Evolutionary conservation across 73 alveolate species (phyloP).

Genomic region (Paraurostyla sp.): DNA sequence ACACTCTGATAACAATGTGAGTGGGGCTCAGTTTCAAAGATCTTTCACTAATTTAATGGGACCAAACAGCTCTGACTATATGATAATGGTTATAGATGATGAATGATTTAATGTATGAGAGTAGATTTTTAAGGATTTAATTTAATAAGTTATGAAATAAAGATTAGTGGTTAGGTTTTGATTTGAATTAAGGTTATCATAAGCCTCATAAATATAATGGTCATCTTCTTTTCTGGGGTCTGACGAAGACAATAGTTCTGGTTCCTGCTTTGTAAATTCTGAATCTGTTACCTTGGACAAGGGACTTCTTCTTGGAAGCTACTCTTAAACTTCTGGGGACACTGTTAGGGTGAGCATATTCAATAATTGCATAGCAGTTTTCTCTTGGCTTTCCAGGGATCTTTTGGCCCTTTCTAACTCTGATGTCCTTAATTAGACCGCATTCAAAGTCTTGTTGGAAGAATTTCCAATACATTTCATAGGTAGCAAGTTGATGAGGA

Average conservation of each 20-base stretch:
- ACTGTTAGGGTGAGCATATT: conserved; percentile 90
- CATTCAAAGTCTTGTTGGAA: conserved; percentile 78
- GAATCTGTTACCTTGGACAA: conserved; percentile 76
- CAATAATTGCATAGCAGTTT: conserved; percentile 84
- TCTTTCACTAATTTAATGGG: not conserved
- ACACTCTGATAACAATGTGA: not conserved
- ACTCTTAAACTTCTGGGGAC: conserved; percentile 89
- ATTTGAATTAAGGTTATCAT: too few relatives aligned
- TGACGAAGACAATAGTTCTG: conserved; percentile 75
- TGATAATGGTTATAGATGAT: conserved; percentile 28
- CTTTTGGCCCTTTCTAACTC: conserved; percentile 90
- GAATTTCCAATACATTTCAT: conserved; percentile 70
- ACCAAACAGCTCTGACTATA: not conserved
- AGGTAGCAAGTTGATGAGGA: conserved; percentile 61
- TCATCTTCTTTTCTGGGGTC: conserved; percentile 56
- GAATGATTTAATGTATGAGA: not conserved
- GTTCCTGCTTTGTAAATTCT: conserved; percentile 96
- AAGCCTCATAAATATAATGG: too few relatives aligned
- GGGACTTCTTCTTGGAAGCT: conserved; percentile 86
- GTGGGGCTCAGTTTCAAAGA: not conserved
- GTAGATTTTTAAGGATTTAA: too few relatives aligned
- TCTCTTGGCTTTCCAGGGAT: conserved; percentile 85
- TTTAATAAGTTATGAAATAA: too few relatives aligned
- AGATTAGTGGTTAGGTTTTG: too few relatives aligned
- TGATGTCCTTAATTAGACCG: conserved; percentile 89